A percentile compares a stretch with the other conserved stretches of the same genome.
Evolutionary conservation across 768 basidiomycete species (phyloP).

Genomic region (Lepiota subincarnata): DNA sequence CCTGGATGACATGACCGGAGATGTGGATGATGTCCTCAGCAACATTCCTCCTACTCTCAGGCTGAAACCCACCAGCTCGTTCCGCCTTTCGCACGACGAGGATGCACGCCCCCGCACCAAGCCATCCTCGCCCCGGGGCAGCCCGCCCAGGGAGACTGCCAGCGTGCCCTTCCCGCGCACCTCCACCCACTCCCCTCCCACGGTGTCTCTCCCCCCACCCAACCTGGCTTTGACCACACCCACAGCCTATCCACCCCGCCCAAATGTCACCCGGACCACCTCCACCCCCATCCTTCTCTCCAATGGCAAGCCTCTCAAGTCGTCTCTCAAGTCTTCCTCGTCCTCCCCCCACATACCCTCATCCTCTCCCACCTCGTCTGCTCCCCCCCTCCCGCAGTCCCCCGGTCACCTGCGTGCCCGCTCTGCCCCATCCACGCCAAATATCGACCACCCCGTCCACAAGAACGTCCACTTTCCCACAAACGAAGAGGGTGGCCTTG

Average conservation of each 20-base stretch:
- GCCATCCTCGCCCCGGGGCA: neutral
- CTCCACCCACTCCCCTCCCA: conserved; percentile 21
- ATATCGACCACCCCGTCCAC: conserved; percentile 27
- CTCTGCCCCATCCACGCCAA: conserved; percentile 59
- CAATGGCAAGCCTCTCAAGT: conserved; percentile 85
- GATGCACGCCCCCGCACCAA: conserved; percentile 10
- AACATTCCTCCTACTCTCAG: conserved; percentile 17
- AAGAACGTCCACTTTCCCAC: conserved; percentile 91
- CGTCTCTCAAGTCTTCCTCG: conserved; percentile 68
- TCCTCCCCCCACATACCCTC: conserved; percentile 38
- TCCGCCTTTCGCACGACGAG: conserved; percentile 14
- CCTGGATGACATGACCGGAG: conserved; percentile 33
- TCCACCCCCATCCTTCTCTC: conserved; percentile 46
- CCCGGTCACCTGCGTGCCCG: conserved; percentile 25
- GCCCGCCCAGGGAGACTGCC: neutral
- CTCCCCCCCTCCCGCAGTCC: conserved; percentile 14
- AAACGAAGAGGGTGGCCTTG: conserved; percentile 53
- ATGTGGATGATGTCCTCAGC: conserved; percentile 30
- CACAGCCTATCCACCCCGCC: conserved; percentile 22
- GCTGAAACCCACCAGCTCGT: conserved; percentile 19
- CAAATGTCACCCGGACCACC: conserved; percentile 33
- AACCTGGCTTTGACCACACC: conserved; percentile 7
- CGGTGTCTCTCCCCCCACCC: conserved; percentile 13
- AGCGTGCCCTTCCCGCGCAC: conserved; percentile 41
- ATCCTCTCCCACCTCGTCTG: conserved; percentile 6